phyloP scores from a whole-genome alignment of 23 red algal species.

The Gracilaria domingensis region DNA sequence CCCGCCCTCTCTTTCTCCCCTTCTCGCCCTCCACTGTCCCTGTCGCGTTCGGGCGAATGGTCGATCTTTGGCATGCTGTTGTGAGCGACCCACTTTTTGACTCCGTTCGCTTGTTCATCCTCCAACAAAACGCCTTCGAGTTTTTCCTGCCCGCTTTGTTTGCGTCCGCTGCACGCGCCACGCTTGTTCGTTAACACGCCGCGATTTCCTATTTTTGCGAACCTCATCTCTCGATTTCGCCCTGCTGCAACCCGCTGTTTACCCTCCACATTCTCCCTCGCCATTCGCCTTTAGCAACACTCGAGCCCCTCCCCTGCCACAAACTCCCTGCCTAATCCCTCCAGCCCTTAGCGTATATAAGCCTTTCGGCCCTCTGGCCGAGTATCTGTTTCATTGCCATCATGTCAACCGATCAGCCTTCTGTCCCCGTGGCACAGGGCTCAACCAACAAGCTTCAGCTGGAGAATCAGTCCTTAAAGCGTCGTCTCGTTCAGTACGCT shows the following conservation, averaged over 20 bases:
- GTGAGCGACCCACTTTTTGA: not conserved
- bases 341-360: not conserved
- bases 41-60: too few species aligned
- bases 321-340: not conserved
- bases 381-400: not conserved
- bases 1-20: too few species aligned
- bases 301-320: not conserved
- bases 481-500: constrained; percentile 70
- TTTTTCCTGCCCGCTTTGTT: not conserved
- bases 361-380: not conserved
- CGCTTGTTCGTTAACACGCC: not conserved
- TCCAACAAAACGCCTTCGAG: constrained; percentile 3
- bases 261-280: constrained; percentile 4
- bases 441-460: constrained; percentile 36
- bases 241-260: not conserved
- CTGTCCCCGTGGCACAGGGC: not conserved
- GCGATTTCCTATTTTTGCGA: not conserved
- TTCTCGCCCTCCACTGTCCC: too few species aligned
- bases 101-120: not conserved
- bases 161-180: not conserved
- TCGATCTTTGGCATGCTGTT: not conserved
- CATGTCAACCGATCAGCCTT: constrained; percentile 37
- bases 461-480: constrained; percentile 69
- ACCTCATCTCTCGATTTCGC: not conserved
- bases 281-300: not conserved